Evolutionary conservation across 257 asterid species (phyloP).

Genomic region (Lithospermum erythrorhizon): DNA sequence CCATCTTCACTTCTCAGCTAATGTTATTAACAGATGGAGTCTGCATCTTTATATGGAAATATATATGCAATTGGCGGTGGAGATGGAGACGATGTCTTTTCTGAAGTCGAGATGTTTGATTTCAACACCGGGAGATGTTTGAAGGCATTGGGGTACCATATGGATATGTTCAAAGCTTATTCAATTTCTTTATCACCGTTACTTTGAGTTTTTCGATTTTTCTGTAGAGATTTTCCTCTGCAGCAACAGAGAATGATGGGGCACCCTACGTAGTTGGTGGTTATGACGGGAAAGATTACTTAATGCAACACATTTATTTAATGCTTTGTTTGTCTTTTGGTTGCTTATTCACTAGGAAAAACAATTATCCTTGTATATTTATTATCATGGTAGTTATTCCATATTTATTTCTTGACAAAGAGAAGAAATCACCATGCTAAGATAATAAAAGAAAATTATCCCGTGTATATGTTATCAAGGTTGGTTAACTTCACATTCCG

Average conservation of each 20-base stretch:
- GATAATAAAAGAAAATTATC: too few species aligned
- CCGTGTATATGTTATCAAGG: too few species aligned
- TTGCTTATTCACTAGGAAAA: not conserved
- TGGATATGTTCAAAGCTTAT: not conserved
- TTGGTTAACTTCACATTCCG: too few species aligned
- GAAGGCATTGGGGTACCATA: too few species aligned
- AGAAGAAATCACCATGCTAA: too few species aligned
- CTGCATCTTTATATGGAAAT: slow-evolving; percentile 32
- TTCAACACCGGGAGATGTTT: slow-evolving; percentile 34
- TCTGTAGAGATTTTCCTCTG: slow-evolving; percentile 49
- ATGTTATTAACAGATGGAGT: slow-evolving; percentile 16
- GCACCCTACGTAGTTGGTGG: slow-evolving; percentile 66
- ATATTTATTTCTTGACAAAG: too few species aligned
- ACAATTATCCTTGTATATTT: not conserved
- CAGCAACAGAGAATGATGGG: slow-evolving; percentile 41
- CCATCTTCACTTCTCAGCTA: not conserved
- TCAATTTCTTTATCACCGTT: not conserved
- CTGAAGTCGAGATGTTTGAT: slow-evolving; percentile 65
- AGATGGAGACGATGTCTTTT: slow-evolving; percentile 37
- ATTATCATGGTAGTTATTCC: not conserved
- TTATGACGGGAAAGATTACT: slow-evolving; percentile 41
- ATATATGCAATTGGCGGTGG: slow-evolving; percentile 65
- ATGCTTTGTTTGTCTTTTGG: not conserved
- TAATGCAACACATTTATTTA: slow-evolving; percentile 29
- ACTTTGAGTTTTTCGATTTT: slow-evolving; percentile 2